phyloP scores from a whole-genome alignment of 345 rosid species.

The Brassica rapa region DNA sequence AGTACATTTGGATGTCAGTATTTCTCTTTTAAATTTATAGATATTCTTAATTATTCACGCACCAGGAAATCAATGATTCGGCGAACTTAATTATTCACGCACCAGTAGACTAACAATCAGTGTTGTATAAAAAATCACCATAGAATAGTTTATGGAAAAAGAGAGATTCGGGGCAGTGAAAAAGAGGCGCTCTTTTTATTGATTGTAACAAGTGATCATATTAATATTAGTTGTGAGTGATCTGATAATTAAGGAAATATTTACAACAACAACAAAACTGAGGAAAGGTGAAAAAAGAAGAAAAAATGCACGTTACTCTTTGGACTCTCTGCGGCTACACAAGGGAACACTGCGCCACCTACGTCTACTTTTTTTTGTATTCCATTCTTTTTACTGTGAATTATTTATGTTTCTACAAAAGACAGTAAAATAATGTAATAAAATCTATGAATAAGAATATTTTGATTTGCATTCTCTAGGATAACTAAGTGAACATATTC shows the following conservation, averaged over 20 bases:
- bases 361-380: conserved; percentile 35
- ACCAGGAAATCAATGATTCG: conserved; percentile 14
- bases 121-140: conserved; percentile 22
- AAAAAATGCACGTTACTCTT: conserved; percentile 40
- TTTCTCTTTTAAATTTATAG: not conserved
- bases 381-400: conserved; percentile 26
- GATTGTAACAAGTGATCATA: conserved; percentile 36
- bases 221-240: conserved; percentile 24
- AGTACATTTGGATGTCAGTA: not conserved
- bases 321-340: conserved; percentile 42
- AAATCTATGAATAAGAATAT: not conserved
- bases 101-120: conserved; percentile 13
- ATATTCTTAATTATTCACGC: not conserved
- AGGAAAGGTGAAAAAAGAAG: conserved; percentile 16
- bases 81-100: not conserved
- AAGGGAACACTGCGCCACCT: conserved; percentile 72
- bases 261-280: not conserved
- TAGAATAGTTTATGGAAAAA: conserved; percentile 32
- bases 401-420: not conserved
- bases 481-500: not conserved
- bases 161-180: conserved; percentile 60
- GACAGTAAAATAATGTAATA: conserved; percentile 6
- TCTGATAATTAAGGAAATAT: not conserved
- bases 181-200: conserved; percentile 52
- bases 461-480: not conserved